A percentile compares a stretch with the other conserved stretches of the same genome.
Evolutionary conservation across 148 eudicot genomes (phyloP).

Genomic region (Polygonum aviculare): DNA sequence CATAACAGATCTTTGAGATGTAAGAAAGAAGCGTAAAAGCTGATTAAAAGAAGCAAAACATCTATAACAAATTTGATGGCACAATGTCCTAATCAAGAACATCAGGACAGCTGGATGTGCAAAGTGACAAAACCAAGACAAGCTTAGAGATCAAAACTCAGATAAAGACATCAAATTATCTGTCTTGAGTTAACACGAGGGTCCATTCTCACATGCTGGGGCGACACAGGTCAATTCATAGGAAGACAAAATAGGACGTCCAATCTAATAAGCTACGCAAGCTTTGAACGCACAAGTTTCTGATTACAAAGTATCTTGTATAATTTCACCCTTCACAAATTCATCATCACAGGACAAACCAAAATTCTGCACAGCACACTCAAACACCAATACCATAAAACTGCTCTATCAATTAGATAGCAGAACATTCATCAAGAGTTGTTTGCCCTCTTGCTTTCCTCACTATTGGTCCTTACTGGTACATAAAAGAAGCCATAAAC

Average conservation of each 20-base stretch:
- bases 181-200: not conserved
- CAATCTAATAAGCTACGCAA: not conserved
- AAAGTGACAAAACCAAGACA: constrained; percentile 1
- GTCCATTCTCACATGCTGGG: not conserved
- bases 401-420: not conserved
- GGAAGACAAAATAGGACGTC: not conserved
- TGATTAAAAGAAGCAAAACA: not conserved
- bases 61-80: not conserved
- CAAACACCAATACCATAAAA: not conserved
- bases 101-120: constrained; percentile 9
- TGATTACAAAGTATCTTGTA: not conserved
- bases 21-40: not conserved
- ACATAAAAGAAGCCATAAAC: not conserved
- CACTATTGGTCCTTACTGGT: not conserved
- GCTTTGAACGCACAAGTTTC: not conserved
- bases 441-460: not conserved
- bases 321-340: constrained; percentile 1
- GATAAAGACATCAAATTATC: not conserved
- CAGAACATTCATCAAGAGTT: not conserved
- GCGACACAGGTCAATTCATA: constrained; percentile 10
- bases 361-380: not conserved
- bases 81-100: constrained; percentile 5
- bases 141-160: not conserved
- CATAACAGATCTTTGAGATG: not conserved
- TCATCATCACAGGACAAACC: not conserved